A percentile compares a stretch with the other conserved stretches of the same genome.
Evolutionary conservation across 2,329 filamentous ascomycete genomes (phyloP).

Genomic region (Geosmithia morbida): DNA sequence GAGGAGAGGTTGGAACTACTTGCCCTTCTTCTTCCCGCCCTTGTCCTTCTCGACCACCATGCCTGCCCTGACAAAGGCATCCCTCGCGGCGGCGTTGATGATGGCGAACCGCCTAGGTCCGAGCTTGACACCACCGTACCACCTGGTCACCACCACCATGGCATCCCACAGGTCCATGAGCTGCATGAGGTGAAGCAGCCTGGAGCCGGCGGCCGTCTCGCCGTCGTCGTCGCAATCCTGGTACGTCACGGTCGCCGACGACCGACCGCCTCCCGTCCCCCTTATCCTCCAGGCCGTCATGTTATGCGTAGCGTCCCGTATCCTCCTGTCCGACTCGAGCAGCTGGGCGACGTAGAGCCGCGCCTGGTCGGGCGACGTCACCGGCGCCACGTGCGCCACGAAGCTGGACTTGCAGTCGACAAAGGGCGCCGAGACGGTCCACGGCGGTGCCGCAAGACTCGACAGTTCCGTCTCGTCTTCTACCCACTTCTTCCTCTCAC

Average conservation of each 20-base stretch:
- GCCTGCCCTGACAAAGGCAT: slow-evolving; percentile 67
- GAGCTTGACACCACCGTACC: slow-evolving; percentile 86
- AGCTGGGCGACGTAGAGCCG: slow-evolving; percentile 59
- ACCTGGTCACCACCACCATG: slow-evolving; percentile 84
- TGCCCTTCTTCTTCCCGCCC: slow-evolving; percentile 24
- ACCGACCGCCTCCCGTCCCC: slow-evolving; percentile 25
- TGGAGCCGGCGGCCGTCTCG: slow-evolving; percentile 77
- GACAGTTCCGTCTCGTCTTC: slow-evolving; percentile 9
- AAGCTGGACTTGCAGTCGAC: slow-evolving; percentile 82
- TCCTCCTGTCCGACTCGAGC: slow-evolving; percentile 67
- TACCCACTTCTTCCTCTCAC: slow-evolving; percentile 7
- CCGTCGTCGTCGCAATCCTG: slow-evolving; percentile 97
- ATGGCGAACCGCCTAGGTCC: slow-evolving; percentile 82
- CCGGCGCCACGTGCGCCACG: slow-evolving; percentile 59
- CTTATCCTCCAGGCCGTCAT: slow-evolving; percentile 88
- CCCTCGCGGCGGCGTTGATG: slow-evolving; percentile 76
- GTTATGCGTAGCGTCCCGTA: slow-evolving; percentile 82
- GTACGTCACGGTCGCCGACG: slow-evolving; percentile 27
- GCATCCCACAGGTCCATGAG: slow-evolving; percentile 89
- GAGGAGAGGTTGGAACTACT: background rate
- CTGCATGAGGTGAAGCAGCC: slow-evolving; percentile 82
- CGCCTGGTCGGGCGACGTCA: slow-evolving; percentile 58
- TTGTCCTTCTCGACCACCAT: slow-evolving; percentile 39
- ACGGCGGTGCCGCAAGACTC: slow-evolving; percentile 31
- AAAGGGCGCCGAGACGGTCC: slow-evolving; percentile 61